phyloP scores from a whole-genome alignment of 768 basidiomycete species.

The Boletus tomentosulus region DNA sequence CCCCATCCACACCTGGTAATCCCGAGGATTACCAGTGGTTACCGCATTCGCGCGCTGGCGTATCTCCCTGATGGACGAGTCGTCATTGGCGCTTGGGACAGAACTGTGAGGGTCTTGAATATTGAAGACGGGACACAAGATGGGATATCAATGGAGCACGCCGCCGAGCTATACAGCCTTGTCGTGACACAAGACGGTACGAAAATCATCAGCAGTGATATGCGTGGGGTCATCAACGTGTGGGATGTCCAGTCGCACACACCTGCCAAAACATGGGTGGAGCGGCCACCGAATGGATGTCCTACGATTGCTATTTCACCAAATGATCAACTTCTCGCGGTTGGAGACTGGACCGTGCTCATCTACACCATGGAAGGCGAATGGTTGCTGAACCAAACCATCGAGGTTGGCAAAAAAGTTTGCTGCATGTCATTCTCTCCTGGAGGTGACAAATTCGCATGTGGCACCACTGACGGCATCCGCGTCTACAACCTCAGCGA shows the following conservation, averaged over 20 bases:
- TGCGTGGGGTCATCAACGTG: not conserved
- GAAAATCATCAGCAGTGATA: not conserved
- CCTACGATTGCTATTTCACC: not conserved
- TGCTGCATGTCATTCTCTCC: not conserved
- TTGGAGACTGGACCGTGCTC: not conserved
- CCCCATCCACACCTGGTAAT: not conserved
- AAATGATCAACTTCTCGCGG: not conserved
- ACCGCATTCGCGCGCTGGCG: not conserved
- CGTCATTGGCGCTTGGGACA: not conserved
- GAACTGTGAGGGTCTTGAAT: not conserved
- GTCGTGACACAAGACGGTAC: constrained; percentile 1
- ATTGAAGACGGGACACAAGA: not conserved
- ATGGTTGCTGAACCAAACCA: not conserved
- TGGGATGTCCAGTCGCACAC: constrained; percentile 1
- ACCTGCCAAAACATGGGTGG: not conserved
- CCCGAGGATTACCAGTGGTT: too few relatives aligned
- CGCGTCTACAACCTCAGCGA: not conserved
- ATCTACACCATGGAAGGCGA: not conserved
- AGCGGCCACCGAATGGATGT: fast-evolving
- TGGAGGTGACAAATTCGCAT: not conserved
- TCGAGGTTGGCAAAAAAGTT: not conserved
- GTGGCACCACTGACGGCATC: not conserved
- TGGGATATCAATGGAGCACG: not conserved
- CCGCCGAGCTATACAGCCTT: not conserved
- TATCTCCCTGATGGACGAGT: constrained; percentile 3